Base-by-base conservation (phyloP, 495 filamentous ascomycete species). In the Glutinoglossum americanum region DNA sequence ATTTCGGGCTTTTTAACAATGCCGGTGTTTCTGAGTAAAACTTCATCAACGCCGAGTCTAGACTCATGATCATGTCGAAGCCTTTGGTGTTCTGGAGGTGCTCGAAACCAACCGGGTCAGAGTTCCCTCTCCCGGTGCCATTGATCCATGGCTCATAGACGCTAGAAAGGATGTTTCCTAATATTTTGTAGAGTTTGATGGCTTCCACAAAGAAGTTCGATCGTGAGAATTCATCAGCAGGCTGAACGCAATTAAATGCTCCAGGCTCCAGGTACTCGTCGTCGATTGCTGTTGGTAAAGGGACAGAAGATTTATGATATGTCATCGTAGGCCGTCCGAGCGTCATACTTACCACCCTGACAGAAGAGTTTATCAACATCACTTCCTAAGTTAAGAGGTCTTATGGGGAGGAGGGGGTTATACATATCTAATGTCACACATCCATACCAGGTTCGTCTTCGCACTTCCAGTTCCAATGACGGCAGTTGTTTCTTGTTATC, bases 271-370 rank as follows among this genome's bases (percentile, higher is more conserved):
- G 57, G 54, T 65, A 66, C 51, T 70, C 64, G 26, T 70, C 66
- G 51, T 70, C 68, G 48, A 70, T 66, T 0, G 54, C 28, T 4
- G 53, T 53, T 1, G 71, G 71, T 13, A 70, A 59, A 7, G 67
- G 64, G 5, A 74, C 28, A 2, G 63, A 57, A 17, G 67, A 59
- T 41, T 71, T 56, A 44, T 73, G 67, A 15, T 66, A 67, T 6
- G 67, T 71, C 68, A 72, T 74, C 51, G 68, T 72, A 19, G 74
- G 74, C 25, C 71, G 60, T 10, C 73, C 74, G 51, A 70, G 70
- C 0, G 70, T 74, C 72, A 75, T 75, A 61, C 73, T 74, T 57
- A 73, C 65, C 27, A 70, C 67, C 63, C 72, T 75, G 19, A 23
- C 15, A 8, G 13, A n/a, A 26, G 47, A 9, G 19, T 57, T n/a